Evolutionary conservation across 2,329 filamentous ascomycete genomes (phyloP).

Genomic region (Myotisia sp.): DNA sequence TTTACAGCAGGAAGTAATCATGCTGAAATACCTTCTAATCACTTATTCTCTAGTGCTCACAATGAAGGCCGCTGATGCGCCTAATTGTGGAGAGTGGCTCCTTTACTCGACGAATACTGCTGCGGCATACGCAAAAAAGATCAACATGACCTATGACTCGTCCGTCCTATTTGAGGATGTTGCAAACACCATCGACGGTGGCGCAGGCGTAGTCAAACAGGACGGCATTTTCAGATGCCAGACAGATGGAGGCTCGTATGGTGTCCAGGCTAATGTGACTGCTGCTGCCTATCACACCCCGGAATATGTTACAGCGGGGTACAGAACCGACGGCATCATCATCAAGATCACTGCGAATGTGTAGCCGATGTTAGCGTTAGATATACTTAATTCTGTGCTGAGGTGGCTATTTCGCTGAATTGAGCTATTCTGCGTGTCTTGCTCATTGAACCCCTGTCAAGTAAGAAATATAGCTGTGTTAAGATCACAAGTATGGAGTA

Average conservation of each 20-base stretch:
- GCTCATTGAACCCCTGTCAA: too few relatives aligned
- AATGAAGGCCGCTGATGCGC: slow-evolving; percentile 4
- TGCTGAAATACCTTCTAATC: background rate
- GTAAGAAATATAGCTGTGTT: too few relatives aligned
- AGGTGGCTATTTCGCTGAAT: too few relatives aligned
- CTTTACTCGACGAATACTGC: slow-evolving; percentile 2
- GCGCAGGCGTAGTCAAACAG: background rate
- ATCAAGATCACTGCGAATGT: slow-evolving; percentile 4
- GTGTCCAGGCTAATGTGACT: slow-evolving; percentile 1
- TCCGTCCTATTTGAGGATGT: slow-evolving; percentile 6
- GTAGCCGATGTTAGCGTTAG: too few relatives aligned
- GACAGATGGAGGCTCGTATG: slow-evolving; percentile 1
- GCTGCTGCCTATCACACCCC: slow-evolving; percentile 2
- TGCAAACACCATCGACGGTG: slow-evolving; percentile 7
- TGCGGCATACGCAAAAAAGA: slow-evolving; percentile 6
- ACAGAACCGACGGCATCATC: slow-evolving; percentile 4
- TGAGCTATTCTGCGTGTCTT: too few relatives aligned
- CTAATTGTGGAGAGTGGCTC: slow-evolving; percentile 6
- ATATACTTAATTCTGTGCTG: too few relatives aligned
- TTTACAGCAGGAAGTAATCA: background rate
- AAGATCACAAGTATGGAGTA: too few relatives aligned
- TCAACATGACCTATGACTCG: slow-evolving; percentile 4
- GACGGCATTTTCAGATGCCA: background rate
- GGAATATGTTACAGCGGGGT: slow-evolving; percentile 1
- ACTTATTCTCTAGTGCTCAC: slow-evolving; percentile 5